Evolutionary conservation across 306 rosid species (phyloP), one percentile per base, ranked within the genome.

Genomic region (Lupinus albus): DNA sequence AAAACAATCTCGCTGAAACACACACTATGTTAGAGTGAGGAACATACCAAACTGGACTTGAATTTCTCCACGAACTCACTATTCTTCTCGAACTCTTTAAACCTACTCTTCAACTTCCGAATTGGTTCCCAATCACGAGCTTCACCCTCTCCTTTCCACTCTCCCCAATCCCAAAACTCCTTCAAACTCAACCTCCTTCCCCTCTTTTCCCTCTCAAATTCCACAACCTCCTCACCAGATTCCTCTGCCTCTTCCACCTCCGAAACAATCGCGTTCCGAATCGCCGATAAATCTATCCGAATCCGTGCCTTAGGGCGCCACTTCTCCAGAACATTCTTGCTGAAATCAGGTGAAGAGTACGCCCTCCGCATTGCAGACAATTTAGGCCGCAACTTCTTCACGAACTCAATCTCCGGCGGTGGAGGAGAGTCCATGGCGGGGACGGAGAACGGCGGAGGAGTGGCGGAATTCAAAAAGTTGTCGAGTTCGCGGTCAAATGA

Each of bases 111-210:
- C 85, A 90, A 75, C 5, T 80, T 90, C 21, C 93, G 90, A 76
- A 94, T 88, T 13, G 99, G 99, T 73, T 90, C 95, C 99, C 99
- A 94, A 72, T 86, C 87, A 84, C 69, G 65, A 60, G 36, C 76
- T 14, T 86, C 89, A 12, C 74, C 79, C 32, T 84, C 96, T 5
- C 86, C 76, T 15, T 82, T 86, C 89, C 83, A 87, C 72, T 84
- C 97, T 5, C 92, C 97, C 96, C 94, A 93, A 41, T 91, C 98
- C 96, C 94, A 93, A 41, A 93, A 80, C 69, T 88, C 95, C 65
- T 75, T 80, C 15, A 88, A 77, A 45, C 76, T 84, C 62, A 81
- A 51, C 52, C 76, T 80, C 69, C 79, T 86, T 32, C 83, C 75
- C 44, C 78, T 77, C 73, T 77, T 74, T 7, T 59, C 70, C 77